phyloP scores from a whole-genome alignment of 768 basidiomycete species.

The Xerocomus potaroensis region DNA sequence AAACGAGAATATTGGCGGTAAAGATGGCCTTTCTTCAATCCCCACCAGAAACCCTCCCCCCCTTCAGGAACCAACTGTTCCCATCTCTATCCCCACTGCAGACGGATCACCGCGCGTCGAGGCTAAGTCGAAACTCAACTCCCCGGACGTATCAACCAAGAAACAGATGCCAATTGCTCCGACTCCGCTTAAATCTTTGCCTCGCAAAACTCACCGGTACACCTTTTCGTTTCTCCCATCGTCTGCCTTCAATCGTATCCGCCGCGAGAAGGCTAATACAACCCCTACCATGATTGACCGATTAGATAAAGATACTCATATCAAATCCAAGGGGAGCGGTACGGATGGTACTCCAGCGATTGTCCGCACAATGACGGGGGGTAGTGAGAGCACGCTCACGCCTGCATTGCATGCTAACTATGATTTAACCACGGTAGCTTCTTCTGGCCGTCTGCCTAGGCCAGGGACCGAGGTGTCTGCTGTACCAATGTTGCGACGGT shows the following conservation, averaged over 20 bases:
- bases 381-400: constrained; percentile 19
- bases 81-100: not conserved
- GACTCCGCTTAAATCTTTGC: not conserved
- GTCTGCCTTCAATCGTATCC: constrained; percentile 15
- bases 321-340: constrained; percentile 1
- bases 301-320: not conserved
- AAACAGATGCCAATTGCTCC: not conserved
- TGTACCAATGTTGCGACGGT: constrained; percentile 18
- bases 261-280: constrained; percentile 14
- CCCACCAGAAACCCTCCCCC: not conserved
- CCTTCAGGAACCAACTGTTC: not conserved
- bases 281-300: not conserved
- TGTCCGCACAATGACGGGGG: constrained; percentile 16
- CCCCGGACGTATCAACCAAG: not conserved
- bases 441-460: constrained; percentile 5
- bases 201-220: constrained; percentile 15
- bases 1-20: not conserved
- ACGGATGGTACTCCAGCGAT: constrained; percentile 21
- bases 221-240: constrained; percentile 26
- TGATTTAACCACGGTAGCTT: constrained; percentile 7
- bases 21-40: not conserved
- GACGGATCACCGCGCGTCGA: not conserved
- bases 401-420: constrained; percentile 1
- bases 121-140: not conserved
- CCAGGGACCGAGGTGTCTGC: constrained; percentile 1